phyloP scores from a whole-genome alignment of 768 basidiomycete species.

The Suillus ampliporus region DNA sequence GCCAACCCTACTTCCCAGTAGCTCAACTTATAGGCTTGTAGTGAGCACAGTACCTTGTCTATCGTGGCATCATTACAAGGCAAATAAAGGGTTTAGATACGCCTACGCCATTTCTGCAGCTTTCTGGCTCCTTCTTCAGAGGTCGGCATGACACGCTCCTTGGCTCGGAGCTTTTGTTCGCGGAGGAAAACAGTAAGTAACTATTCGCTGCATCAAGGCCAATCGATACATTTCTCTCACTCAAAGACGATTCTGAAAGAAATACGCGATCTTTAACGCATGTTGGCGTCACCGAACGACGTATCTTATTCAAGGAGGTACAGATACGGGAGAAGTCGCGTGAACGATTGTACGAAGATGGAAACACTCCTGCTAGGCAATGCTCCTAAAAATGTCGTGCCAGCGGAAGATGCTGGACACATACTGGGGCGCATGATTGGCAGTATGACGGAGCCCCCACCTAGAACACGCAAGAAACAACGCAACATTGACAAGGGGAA shows the following conservation, averaged over 20 bases:
- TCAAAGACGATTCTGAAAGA: slow-evolving; percentile 51
- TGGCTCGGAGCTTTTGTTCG: slow-evolving; percentile 81
- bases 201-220: slow-evolving; percentile 5
- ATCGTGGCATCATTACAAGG: neutral
- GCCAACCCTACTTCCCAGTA: slow-evolving; percentile 75
- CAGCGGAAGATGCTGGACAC: neutral
- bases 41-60: slow-evolving; percentile 47
- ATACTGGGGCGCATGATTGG: slow-evolving; percentile 7
- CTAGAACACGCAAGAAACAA: neutral
- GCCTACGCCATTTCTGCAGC: slow-evolving; percentile 77
- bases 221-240: slow-evolving; percentile 9
- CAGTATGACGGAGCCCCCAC: slow-evolving; percentile 14
- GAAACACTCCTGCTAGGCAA: slow-evolving; percentile 41
- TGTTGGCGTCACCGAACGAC: slow-evolving; percentile 66
- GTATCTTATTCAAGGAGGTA: slow-evolving; percentile 77
- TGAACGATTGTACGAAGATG: slow-evolving; percentile 27
- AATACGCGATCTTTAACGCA: slow-evolving; percentile 57
- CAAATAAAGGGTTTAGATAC: slow-evolving; percentile 71
- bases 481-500: neutral
- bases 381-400: neutral
- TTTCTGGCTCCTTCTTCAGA: slow-evolving; percentile 77
- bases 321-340: slow-evolving; percentile 52
- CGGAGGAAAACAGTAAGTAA: slow-evolving; percentile 62
- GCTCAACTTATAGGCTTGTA: slow-evolving; percentile 70
- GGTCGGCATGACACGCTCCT: slow-evolving; percentile 70